Evolutionary conservation across 2,329 filamentous ascomycete genomes (phyloP).

Genomic region (Lasiodiplodia hormozganensis): DNA sequence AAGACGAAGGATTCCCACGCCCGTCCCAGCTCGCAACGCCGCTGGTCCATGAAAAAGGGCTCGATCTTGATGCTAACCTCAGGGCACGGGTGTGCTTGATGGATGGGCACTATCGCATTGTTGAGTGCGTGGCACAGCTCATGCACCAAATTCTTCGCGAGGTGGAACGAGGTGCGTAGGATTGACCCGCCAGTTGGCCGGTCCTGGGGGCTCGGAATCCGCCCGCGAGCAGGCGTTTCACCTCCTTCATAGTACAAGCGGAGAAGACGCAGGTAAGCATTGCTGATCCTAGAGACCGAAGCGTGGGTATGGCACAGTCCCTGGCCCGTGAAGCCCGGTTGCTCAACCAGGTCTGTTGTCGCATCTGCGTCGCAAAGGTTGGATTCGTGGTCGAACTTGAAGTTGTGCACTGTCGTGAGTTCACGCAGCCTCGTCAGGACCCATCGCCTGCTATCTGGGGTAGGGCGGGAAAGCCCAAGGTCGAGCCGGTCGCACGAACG

Average conservation of each 20-base stretch:
- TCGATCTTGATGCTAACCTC: slow-evolving; percentile 23
- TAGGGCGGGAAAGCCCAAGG: not conserved
- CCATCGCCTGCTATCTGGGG: not conserved
- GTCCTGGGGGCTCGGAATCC: not conserved
- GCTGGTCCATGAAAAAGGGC: slow-evolving; percentile 30
- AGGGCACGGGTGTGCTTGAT: not conserved
- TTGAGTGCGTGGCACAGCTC: slow-evolving; percentile 29
- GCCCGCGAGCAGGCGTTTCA: not conserved
- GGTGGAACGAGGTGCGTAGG: slow-evolving; percentile 26
- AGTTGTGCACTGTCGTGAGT: slow-evolving; percentile 1
- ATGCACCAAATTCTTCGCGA: slow-evolving; percentile 29
- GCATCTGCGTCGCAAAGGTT: slow-evolving; percentile 17
- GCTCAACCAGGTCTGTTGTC: slow-evolving; percentile 5
- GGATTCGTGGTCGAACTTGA: not conserved
- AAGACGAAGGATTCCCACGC: slow-evolving; percentile 29
- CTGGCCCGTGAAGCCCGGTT: not conserved
- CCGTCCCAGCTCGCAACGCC: slow-evolving; percentile 21
- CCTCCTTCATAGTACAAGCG: not conserved
- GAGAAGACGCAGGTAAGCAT: slow-evolving; percentile 12
- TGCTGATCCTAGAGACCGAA: slow-evolving; percentile 17
- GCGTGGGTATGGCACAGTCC: not conserved
- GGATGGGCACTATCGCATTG: slow-evolving; percentile 10
- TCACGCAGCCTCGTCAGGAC: not conserved
- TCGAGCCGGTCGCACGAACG: slow-evolving; percentile 13
- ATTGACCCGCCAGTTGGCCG: slow-evolving; percentile 19